phyloP scores from a whole-genome alignment of 192 early-diverging fungal genomes.

The Coemansia asiatica region DNA sequence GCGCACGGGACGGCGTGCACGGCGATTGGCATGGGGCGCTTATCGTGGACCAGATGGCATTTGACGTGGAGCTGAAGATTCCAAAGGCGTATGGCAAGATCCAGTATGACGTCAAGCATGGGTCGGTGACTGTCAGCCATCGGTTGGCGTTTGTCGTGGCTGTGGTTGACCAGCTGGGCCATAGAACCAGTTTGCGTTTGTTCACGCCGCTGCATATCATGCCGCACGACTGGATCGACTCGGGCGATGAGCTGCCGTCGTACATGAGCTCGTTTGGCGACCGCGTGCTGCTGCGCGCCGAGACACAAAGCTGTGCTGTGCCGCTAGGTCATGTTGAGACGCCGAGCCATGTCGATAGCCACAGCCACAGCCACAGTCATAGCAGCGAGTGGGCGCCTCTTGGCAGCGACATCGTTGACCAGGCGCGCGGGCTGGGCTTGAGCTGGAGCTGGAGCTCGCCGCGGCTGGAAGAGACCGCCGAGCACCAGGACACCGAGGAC shows the following conservation, averaged over 20 bases:
- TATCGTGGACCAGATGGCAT: constrained; percentile 49
- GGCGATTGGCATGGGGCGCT: constrained; percentile 26
- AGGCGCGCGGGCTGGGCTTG: not conserved
- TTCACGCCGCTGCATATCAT: constrained; percentile 54
- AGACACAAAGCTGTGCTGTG: not conserved
- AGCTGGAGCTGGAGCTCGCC: not conserved
- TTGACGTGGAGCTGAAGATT: constrained; percentile 50
- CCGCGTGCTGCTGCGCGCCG: constrained; percentile 35
- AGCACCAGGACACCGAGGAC: not conserved
- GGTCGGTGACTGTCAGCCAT: constrained; percentile 49
- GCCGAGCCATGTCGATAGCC: not conserved
- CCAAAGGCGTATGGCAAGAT: constrained; percentile 49
- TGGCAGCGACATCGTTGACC: constrained; percentile 5
- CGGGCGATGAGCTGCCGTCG: constrained; percentile 36
- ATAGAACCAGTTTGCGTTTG: constrained; percentile 47
- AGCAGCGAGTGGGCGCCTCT: not conserved
- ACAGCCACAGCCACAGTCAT: not conserved
- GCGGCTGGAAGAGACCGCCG: not conserved
- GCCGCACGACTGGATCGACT: constrained; percentile 38
- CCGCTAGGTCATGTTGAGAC: not conserved
- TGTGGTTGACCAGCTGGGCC: constrained; percentile 40
- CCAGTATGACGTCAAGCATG: constrained; percentile 52
- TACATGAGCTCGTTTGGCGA: constrained; percentile 43
- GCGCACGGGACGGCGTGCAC: constrained; percentile 18
- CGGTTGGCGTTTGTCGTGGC: constrained; percentile 52